phyloP scores from a whole-genome alignment of 495 filamentous ascomycete species.

The Sporormia fimetaria region DNA sequence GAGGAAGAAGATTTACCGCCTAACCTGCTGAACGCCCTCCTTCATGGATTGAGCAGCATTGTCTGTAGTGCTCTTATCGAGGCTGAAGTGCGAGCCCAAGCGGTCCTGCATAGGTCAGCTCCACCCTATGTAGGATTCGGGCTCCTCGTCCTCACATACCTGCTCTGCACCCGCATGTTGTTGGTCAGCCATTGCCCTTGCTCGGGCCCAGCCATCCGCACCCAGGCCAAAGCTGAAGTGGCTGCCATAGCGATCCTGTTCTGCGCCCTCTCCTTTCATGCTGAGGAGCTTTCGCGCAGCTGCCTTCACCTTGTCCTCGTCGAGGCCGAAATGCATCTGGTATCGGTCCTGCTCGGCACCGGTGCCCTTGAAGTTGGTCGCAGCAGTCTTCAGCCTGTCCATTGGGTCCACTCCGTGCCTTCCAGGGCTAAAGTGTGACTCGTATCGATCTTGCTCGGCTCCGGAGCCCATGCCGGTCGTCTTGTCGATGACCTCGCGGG shows the following conservation, averaged over 20 bases:
- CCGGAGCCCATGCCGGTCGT: slow-evolving; percentile 4
- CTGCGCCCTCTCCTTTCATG: slow-evolving; percentile 4
- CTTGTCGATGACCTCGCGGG: too few relatives aligned
- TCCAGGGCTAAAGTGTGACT: neutral
- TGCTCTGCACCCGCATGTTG: slow-evolving; percentile 8
- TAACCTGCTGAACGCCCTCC: neutral
- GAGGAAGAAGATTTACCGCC: too few relatives aligned
- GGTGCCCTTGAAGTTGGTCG: slow-evolving; percentile 1
- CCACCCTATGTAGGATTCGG: neutral
- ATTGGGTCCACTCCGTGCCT: neutral
- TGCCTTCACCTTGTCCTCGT: slow-evolving; percentile 5
- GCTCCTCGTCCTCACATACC: slow-evolving; percentile 2
- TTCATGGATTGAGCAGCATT: slow-evolving; percentile 2
- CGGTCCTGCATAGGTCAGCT: slow-evolving; percentile 3
- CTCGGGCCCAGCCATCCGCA: slow-evolving; percentile 5
- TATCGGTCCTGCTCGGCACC: slow-evolving; percentile 15
- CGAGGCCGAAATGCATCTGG: slow-evolving; percentile 3
- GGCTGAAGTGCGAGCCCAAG: slow-evolving; percentile 6
- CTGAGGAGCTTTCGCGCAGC: slow-evolving; percentile 2
- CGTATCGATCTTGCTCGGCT: slow-evolving; percentile 2
- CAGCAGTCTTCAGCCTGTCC: neutral
- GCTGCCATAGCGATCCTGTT: slow-evolving; percentile 5
- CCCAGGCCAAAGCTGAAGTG: slow-evolving; percentile 15
- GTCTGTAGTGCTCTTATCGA: neutral
- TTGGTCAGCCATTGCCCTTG: slow-evolving; percentile 1